Percentiles rank a stretch among this genome's conserved stretches.
Conservation (phyloP, 768 basidiomycete species). For the Serendipita indica region DNA sequence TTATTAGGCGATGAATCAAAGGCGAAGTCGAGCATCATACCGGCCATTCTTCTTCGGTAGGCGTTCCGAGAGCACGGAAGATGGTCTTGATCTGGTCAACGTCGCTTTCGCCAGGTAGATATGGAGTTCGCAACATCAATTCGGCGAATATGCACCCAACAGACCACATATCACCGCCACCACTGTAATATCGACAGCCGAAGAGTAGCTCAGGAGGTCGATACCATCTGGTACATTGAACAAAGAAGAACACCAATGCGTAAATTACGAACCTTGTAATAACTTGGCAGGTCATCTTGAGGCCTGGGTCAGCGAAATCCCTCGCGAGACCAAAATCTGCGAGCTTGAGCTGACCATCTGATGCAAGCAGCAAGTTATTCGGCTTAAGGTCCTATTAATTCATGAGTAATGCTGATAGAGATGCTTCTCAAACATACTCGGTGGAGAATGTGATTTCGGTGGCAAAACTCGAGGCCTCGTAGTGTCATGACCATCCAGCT, state of each 20-base stretch:
- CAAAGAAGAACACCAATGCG: background rate
- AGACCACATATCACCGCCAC: conserved; percentile 92
- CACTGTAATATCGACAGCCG: conserved; percentile 75
- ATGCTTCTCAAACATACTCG: conserved; percentile 44
- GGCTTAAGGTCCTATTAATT: conserved; percentile 79
- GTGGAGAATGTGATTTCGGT: conserved; percentile 85
- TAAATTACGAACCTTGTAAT: conserved; percentile 71
- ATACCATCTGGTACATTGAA: conserved; percentile 60
- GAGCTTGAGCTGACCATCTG: conserved; percentile 84
- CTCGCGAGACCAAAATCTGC: conserved; percentile 98
- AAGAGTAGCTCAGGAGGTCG: conserved; percentile 87
- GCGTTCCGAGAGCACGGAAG: conserved; percentile 89
- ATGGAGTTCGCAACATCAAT: conserved; percentile 89
- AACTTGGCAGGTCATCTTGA: conserved; percentile 96
- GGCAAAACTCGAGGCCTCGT: conserved; percentile 95
- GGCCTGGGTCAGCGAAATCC: conserved; percentile 88
- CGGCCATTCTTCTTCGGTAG: conserved; percentile 95
- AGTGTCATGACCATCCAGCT: conserved; percentile 99
- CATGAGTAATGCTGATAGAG: background rate
- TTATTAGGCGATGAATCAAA: background rate
- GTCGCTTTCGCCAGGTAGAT: conserved; percentile 87
- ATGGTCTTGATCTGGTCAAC: conserved; percentile 94
- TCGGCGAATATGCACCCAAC: conserved; percentile 97
- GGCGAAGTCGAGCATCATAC: conserved; percentile 30
- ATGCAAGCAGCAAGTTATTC: conserved; percentile 89